Evolutionary conservation across 495 filamentous ascomycete genomes (phyloP).

Genomic region (Apiosordaria backusii): DNA sequence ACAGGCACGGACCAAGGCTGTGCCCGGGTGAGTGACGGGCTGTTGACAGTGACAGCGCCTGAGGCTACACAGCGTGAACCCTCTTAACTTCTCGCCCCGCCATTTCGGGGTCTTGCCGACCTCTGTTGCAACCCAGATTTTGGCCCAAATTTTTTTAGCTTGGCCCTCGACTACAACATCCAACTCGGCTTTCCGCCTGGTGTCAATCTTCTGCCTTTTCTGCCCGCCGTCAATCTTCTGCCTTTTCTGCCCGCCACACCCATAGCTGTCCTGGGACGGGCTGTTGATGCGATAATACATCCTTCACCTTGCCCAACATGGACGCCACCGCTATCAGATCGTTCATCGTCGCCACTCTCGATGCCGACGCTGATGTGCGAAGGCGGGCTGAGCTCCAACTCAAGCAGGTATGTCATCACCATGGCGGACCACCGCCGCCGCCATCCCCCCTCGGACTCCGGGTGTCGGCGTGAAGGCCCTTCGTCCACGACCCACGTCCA

Average conservation of each 20-base stretch:
- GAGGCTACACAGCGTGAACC: constrained; percentile 20
- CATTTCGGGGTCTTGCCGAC: constrained; percentile 21
- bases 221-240: constrained; percentile 3
- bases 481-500: background rate
- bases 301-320: constrained; percentile 53
- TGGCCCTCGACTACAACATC: constrained; percentile 23
- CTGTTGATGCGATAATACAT: constrained; percentile 32
- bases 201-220: constrained; percentile 10
- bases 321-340: constrained; percentile 80
- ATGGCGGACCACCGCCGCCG: background rate
- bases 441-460: background rate
- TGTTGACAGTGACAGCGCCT: constrained; percentile 14
- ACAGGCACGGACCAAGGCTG: background rate
- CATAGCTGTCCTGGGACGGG: constrained; percentile 13
- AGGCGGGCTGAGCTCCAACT: constrained; percentile 87
- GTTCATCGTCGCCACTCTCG: constrained; percentile 84
- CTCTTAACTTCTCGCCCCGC: constrained; percentile 26
- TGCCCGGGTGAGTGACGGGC: constrained; percentile 5
- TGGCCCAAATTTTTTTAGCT: constrained; percentile 38
- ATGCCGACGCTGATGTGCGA: constrained; percentile 77
- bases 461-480: background rate
- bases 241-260: constrained; percentile 15
- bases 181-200: constrained; percentile 22
- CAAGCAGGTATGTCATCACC: constrained; percentile 68
- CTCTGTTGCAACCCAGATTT: constrained; percentile 24